Conservation (phyloP, 108 stramenopile species). For the Hondaea fermentalgiana region DNA sequence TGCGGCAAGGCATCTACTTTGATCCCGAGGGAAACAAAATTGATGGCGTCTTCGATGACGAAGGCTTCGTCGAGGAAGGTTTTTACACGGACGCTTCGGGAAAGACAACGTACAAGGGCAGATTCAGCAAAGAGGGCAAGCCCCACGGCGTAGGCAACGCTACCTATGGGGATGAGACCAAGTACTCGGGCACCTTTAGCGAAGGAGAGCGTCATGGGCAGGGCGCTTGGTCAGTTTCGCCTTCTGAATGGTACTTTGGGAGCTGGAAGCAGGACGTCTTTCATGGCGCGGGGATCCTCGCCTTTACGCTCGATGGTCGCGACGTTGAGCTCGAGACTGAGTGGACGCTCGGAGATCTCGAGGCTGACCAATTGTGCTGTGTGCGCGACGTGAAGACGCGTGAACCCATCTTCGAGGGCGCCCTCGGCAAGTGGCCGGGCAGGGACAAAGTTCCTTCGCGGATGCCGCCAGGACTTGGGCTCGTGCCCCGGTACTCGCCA, state of each 20-base stretch:
- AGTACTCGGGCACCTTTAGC: not conserved
- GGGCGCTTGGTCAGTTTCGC: not conserved
- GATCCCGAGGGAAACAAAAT: not conserved
- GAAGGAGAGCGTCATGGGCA: not conserved
- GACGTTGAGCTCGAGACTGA: not conserved
- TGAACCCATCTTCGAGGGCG: not conserved
- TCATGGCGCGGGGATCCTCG: not conserved
- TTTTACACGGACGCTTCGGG: not conserved
- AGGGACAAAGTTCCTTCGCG: not conserved
- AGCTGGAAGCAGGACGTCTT: not conserved
- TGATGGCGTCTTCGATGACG: not conserved
- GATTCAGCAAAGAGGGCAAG: not conserved
- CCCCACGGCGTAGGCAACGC: not conserved
- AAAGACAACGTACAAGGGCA: not conserved
- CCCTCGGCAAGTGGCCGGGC: not conserved
- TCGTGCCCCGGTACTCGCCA: not conserved
- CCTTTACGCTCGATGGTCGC: not conserved
- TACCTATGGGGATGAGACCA: not conserved
- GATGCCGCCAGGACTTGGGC: not conserved
- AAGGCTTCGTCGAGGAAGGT: not conserved
- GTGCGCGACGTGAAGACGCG: not conserved
- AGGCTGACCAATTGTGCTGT: not conserved
- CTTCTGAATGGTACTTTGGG: not conserved
- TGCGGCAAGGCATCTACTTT: constrained; percentile 1
- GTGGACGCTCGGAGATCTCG: not conserved